Percentiles rank a stretch among this genome's conserved stretches.
phyloP scores from a whole-genome alignment of 2,329 filamentous ascomycete genomes.

The Colletotrichum endophyticum region DNA sequence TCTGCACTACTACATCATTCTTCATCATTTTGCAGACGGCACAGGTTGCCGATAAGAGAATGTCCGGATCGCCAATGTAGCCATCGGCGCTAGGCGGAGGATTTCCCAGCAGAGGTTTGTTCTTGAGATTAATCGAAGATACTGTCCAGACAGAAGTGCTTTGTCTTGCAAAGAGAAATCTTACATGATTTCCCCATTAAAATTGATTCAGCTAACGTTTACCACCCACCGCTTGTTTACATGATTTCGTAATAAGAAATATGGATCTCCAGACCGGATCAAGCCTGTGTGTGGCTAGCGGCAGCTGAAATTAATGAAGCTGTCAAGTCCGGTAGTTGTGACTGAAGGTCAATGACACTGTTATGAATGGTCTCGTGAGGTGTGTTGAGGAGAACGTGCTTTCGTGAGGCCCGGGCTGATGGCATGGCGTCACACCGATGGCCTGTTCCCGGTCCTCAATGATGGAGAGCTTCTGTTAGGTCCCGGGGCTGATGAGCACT shows the following conservation, averaged over 20 bases:
- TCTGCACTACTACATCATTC: not conserved
- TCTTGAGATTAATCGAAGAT: not conserved
- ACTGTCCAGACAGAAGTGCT: not conserved
- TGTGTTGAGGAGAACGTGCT: not conserved
- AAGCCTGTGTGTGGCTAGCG: not conserved
- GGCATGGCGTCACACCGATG: not conserved
- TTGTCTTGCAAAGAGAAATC: not conserved
- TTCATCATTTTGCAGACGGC: not conserved
- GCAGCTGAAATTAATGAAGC: not conserved
- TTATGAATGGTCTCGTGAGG: not conserved
- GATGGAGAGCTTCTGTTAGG: not conserved
- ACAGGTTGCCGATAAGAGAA: not conserved
- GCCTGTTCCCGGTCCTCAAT: not conserved
- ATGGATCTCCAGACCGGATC: not conserved
- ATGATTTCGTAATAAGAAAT: not conserved
- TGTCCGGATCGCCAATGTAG: not conserved
- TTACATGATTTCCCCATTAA: not conserved
- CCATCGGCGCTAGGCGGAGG: not conserved
- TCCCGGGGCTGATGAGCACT: not conserved
- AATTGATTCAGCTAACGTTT: accelerated
- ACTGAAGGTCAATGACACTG: not conserved
- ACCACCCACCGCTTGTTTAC: not conserved
- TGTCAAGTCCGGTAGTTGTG: not conserved
- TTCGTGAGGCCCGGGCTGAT: not conserved
- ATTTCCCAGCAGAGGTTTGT: not conserved